phyloP scores from a whole-genome alignment of 2,329 filamentous ascomycete species.

The Keithomyces neogunnii region DNA sequence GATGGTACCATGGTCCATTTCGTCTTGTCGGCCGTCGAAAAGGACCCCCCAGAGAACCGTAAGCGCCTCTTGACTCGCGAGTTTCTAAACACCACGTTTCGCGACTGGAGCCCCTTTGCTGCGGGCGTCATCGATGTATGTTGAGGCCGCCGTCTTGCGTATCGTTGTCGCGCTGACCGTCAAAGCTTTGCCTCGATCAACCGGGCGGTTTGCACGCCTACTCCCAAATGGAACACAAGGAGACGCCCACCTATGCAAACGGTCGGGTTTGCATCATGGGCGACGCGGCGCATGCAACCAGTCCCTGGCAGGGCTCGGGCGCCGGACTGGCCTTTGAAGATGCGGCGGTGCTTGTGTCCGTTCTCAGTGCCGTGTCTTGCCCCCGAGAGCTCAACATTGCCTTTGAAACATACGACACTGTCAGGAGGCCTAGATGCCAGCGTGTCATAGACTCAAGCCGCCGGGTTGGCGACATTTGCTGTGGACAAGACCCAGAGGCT shows the following conservation, averaged over 20 bases:
- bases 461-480: conserved; percentile 2
- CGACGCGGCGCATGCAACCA: conserved; percentile 17
- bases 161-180: too few species aligned
- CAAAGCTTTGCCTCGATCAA: neutral
- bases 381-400: conserved; percentile 7
- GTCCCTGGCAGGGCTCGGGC: conserved; percentile 16
- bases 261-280: conserved; percentile 15
- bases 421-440: conserved; percentile 5
- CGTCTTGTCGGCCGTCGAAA: too few species aligned
- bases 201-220: neutral
- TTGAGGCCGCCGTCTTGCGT: too few species aligned
- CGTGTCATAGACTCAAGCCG: conserved; percentile 7
- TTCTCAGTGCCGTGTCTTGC: conserved; percentile 1
- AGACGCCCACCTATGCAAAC: conserved; percentile 9
- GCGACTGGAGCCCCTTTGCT: too few species aligned
- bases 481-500: neutral
- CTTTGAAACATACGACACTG: conserved; percentile 9
- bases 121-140: too few species aligned
- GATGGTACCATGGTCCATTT: too few species aligned
- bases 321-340: conserved; percentile 18
- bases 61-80: too few species aligned
- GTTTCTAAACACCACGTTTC: too few species aligned
- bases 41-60: too few species aligned
- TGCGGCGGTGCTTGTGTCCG: conserved; percentile 11
- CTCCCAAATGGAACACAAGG: conserved; percentile 10